Base-by-base conservation (phyloP, 2,329 filamentous ascomycete genomes). In the Aspergillus chevalieri region DNA sequence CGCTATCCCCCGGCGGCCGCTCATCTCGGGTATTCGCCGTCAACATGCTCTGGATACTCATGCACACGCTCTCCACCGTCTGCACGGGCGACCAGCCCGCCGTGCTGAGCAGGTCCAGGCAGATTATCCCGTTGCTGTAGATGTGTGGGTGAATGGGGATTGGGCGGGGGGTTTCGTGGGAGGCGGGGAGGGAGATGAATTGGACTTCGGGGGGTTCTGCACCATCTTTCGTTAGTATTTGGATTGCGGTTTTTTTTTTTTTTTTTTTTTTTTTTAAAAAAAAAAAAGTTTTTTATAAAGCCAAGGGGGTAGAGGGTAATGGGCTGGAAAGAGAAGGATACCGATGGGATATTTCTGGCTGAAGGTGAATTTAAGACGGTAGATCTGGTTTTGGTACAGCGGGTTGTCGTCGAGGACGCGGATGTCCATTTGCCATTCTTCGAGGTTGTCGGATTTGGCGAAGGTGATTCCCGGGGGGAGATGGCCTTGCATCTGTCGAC, bases 121-220 rank as follows among this genome's bases (percentile, higher is more conserved):
- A 98, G 66, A 98, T 98, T 69, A 97, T 95, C 60, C 93, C 93
- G 70, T 98, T 98, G 60, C 87, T 93, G 75, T 98, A 98, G 70
- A 98, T 88, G 74, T 98, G 93, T 3, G 93, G 93, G 64, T 98
- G 93, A 68, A 95, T 91, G 1, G 93, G 93, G 61, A 98, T 91
- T 2, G 77, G 74, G 39, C 80, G 78, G 38, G 70, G 68, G 1
- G 72, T 67, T 6, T 64, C 60, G 28, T 67, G 61, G 8, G 64
- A 54, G 21, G 49, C 46, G 30, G 81, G 68, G 47, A 81, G 74
- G 60, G 83, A 77, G 48, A 89, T 78, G 65, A 98, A 98, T 49
- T 87, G 87, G 57, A 97, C 93, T 77, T 98, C 93, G 21, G 93
- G 93, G 0, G 93, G 87, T 75, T 96, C 92, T 95, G 3, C 4